Evolutionary conservation across 192 early-diverging fungal genomes (phyloP).

Genomic region (Coemansia guatemalensis): DNA sequence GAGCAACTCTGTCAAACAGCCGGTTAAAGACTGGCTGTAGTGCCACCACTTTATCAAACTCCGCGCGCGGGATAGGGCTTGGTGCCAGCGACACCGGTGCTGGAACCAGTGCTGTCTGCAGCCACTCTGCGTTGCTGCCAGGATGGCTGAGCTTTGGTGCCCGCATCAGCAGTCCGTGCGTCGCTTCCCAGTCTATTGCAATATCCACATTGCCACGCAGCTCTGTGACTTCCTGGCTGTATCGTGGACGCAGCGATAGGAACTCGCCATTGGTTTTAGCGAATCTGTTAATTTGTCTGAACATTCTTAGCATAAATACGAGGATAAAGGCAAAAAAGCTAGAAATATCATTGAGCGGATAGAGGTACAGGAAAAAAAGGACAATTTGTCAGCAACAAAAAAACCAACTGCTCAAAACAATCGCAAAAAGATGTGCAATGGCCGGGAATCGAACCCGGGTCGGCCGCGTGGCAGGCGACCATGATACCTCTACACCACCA

Average conservation of each 20-base stretch:
- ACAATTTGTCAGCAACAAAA: not conserved
- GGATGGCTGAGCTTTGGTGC: slow-evolving; percentile 48
- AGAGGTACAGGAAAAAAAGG: not conserved
- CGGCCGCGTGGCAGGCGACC: slow-evolving; percentile 74
- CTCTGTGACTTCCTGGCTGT: slow-evolving; percentile 25
- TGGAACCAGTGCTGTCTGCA: slow-evolving; percentile 61
- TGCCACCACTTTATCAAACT: slow-evolving; percentile 69
- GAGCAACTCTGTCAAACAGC: slow-evolving; percentile 75
- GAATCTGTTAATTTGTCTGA: slow-evolving; percentile 12
- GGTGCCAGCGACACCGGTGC: slow-evolving; percentile 88
- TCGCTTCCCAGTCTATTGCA: slow-evolving; percentile 81
- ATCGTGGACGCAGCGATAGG: slow-evolving; percentile 26
- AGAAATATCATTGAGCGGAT: not conserved
- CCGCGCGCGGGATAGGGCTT: slow-evolving; percentile 71
- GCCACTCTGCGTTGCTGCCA: slow-evolving; percentile 18
- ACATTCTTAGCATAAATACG: slow-evolving; percentile 2
- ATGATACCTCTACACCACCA: slow-evolving; percentile 65
- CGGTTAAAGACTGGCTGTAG: slow-evolving; percentile 80
- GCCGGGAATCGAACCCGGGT: slow-evolving; percentile 81
- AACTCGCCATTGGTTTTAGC: slow-evolving; percentile 28
- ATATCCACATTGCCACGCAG: slow-evolving; percentile 51
- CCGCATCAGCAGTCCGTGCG: slow-evolving; percentile 79
- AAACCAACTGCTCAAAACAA: not conserved
- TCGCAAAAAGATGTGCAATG: slow-evolving; percentile 37
- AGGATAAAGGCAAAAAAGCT: not conserved